Evolutionary conservation across 495 filamentous ascomycete genomes (phyloP), one percentile per base, ranked within the genome.

Genomic region (Penicillium bialowiezense): DNA sequence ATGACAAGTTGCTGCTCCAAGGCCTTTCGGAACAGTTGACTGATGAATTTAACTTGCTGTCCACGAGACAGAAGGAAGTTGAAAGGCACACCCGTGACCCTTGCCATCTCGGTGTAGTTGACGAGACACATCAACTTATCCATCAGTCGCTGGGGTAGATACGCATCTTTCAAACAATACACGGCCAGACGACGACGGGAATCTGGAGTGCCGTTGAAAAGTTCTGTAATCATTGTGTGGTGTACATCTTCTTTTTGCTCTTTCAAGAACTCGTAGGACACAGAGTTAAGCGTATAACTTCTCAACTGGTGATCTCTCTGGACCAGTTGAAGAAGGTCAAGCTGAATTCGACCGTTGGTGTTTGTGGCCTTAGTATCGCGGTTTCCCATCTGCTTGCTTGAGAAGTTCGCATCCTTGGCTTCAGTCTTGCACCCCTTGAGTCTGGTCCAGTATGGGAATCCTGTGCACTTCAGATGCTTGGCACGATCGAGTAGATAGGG

Each of bases 241-340:
- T 99, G 95, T 1, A 99, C 93, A 67, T 99, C 93, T 69, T 99
- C 93, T 63, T 99, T 99, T 63, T 98, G 93, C 62, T 99, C 93
- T 18, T 90, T 88, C 43, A 99, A 72, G 59, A 99, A 99, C 49
- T 97, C 89, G n/a, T 91, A 85, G 42, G 85, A 97, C 13, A 99
- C 93, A 1, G 91, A 95, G 67, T 99, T 99, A 9, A 99, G 78
- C 0, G 95, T 99, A 60, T 99, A 99, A 68, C 91, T 96, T 69
- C 93, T 80, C 32, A 99, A 74, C 34, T 97, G 93, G 54, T 97
- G 83, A 59, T 99, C 95, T 48, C 95, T 78, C 60, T 99, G 93
- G 31, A 99, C 82, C 21, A 97, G 63, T 62, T 99, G 93, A 7
- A 99, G 74, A 38, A 99, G 72, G 68, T 99, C 93, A 2, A 99